Evolutionary conservation across 768 basidiomycete species (phyloP).

Genomic region (Trametes cinnabarina): DNA sequence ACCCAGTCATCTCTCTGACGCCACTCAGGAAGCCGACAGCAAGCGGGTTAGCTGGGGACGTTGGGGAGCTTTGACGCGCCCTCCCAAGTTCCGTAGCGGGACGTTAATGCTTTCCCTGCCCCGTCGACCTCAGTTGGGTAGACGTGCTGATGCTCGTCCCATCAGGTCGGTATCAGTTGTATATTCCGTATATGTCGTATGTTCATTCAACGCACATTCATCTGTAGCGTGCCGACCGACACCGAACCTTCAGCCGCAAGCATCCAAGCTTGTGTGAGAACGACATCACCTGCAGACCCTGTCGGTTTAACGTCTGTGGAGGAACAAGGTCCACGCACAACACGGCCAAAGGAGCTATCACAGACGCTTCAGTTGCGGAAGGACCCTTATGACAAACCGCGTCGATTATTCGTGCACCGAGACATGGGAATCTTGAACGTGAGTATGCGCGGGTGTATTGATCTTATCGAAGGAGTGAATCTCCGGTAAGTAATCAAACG

Average conservation of each 20-base stretch:
- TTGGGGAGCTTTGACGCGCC: neutral
- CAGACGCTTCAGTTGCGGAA: slow-evolving; percentile 8
- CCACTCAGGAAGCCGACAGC: neutral
- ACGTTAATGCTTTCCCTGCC: neutral
- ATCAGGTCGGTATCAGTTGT: too few species aligned
- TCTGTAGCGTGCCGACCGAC: too few species aligned
- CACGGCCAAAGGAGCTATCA: neutral
- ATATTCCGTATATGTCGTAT: too few species aligned
- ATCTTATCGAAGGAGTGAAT: slow-evolving; percentile 8
- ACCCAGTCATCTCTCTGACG: neutral
- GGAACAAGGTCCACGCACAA: neutral
- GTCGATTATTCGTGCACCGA: slow-evolving; percentile 33
- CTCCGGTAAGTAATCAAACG: neutral
- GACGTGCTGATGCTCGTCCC: too few species aligned
- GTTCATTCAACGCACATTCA: too few species aligned
- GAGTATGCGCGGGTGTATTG: slow-evolving; percentile 41
- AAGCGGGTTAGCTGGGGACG: neutral
- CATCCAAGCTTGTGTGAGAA: too few species aligned
- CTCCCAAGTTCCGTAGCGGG: neutral
- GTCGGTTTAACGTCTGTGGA: neutral
- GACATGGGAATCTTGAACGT: slow-evolving; percentile 28
- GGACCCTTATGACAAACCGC: slow-evolving; percentile 39
- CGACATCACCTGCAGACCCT: too few species aligned
- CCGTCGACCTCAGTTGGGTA: neutral
- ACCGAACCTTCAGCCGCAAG: too few species aligned